Base-by-base conservation (phyloP, 2,329 filamentous ascomycete species). In the Ophiostoma quercus region DNA sequence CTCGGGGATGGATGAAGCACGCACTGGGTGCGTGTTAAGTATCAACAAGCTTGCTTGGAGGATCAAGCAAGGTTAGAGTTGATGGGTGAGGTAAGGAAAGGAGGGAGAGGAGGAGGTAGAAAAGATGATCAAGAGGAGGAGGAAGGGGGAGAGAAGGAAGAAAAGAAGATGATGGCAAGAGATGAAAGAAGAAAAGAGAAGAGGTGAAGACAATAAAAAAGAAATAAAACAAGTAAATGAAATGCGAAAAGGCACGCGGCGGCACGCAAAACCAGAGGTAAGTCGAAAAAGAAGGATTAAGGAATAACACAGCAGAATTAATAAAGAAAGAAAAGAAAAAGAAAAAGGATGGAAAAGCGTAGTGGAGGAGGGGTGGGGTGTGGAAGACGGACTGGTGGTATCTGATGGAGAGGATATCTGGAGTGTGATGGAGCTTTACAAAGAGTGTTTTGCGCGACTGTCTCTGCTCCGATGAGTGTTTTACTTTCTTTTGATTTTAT, bases 31-130 rank as follows among this genome's bases (percentile, higher is more conserved):
- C 57, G 66, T 47, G 22, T 37, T 39, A 5, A 19, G 29, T 65
- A n/a, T 12, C 16, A 39, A 16, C 69, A 68, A 65, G 41, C 69
- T 66, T 68, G 62, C 66, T 37, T 39, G 47, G 66, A 54, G 66
- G 32, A 67, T 25, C 41, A 60, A 62, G 34, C 62, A 65, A 65
- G 62, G 32, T 39, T 39, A 54, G 65, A 43, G 25, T 14, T 57
- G 14, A 57, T 14, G 32, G 37, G 67, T 37, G 32, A 37, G 63
- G 43, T 16, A 47, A 43, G 47, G 60, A 54, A 29, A n/a, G 34
- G 51, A 34, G 63, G 67, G 54, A 14, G 51, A 43, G 29, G 60
- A 54, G 37, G 37, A 29, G 57, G 66, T 25, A 63, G 19, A 19
- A 63, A 16, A 14, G 47, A 66, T 32, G 69, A 63, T 9, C 9